Conservation (phyloP, 2,329 filamentous ascomycete species). For the Scedosporium boydii region DNA sequence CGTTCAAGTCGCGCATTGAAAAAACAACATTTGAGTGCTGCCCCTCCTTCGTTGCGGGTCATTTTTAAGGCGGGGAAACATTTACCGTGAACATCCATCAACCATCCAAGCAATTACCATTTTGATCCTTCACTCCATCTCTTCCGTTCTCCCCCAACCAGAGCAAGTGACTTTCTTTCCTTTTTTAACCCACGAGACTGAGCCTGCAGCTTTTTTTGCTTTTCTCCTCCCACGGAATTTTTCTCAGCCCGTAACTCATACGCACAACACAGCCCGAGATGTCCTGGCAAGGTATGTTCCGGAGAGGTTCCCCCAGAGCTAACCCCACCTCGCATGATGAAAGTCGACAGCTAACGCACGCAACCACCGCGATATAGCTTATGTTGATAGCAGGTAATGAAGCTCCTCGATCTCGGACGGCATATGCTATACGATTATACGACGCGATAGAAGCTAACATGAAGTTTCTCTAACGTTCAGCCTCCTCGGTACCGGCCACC, state of each 20-base stretch:
- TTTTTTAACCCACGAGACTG: background rate
- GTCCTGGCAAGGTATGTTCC: slow-evolving; percentile 62
- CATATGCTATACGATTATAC: background rate
- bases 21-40: background rate
- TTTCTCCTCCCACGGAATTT: background rate
- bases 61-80: slow-evolving; percentile 5
- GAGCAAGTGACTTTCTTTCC: background rate
- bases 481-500: slow-evolving; percentile 67
- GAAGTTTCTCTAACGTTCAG: slow-evolving; percentile 33
- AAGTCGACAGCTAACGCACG: slow-evolving; percentile 11
- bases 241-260: background rate
- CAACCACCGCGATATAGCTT: slow-evolving; percentile 26
- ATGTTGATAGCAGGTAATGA: slow-evolving; percentile 41
- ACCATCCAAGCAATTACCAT: background rate
- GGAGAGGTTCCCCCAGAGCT: slow-evolving; percentile 17
- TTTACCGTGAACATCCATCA: background rate
- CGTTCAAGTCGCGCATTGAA: slow-evolving; percentile 1
- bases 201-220: background rate
- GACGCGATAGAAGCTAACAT: background rate
- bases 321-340: slow-evolving; percentile 7
- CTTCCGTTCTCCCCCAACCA: background rate
- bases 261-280: slow-evolving; percentile 26
- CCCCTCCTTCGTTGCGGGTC: slow-evolving; percentile 6
- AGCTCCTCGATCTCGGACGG: slow-evolving; percentile 1
- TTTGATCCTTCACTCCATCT: background rate